These are phyloP conservation scores for Opeltia flavorubescens DNA, from an alignment of 495 filamentous ascomycete species.

Conservation along the genomic window DNA sequence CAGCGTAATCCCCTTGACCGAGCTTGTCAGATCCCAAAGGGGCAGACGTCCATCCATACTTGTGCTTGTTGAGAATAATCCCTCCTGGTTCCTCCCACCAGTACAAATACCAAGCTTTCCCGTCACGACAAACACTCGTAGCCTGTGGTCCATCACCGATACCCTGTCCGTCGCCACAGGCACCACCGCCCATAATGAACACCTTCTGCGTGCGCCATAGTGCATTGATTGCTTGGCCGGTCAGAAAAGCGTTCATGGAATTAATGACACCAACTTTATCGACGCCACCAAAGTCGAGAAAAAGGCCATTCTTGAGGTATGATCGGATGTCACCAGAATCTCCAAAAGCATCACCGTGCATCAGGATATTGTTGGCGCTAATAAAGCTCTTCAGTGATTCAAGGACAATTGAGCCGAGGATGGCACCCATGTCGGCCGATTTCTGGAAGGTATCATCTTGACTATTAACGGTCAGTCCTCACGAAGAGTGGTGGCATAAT, in stretches of 20 bases:
- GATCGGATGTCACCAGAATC: conserved; percentile 15
- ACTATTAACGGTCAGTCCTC: not conserved
- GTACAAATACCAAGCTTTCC: conserved; percentile 22
- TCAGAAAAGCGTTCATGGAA: conserved; percentile 14
- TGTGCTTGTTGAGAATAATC: conserved; percentile 13
- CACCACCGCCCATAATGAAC: conserved; percentile 20
- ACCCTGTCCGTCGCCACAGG: conserved; percentile 17
- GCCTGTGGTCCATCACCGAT: conserved; percentile 17
- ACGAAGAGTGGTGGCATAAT: not conserved
- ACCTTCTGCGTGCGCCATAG: conserved; percentile 17
- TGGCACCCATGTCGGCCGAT: conserved; percentile 18
- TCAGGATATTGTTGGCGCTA: conserved; percentile 17
- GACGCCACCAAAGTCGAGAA: conserved; percentile 13
- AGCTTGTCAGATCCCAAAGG: conserved; percentile 12
- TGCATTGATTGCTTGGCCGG: conserved; percentile 15
- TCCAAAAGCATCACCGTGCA: conserved; percentile 15
- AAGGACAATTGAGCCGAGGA: conserved; percentile 13
- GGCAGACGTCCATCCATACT: conserved; percentile 17
- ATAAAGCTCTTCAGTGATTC: conserved; percentile 15
- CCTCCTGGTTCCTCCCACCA: conserved; percentile 16
- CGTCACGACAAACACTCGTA: conserved; percentile 12
- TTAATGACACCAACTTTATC: conserved; percentile 16
- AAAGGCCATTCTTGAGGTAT: conserved; percentile 15
- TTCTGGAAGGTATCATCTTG: conserved; percentile 16
- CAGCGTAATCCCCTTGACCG: conserved; percentile 11